These are phyloP conservation scores for Arabidopsis thaliana DNA, from an alignment of 345 rosid species.

Conservation along the genomic window TAIR10.1 NC_003076.8:4094501-4095000, in stretches of 20 bases:
- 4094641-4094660: slow-evolving; percentile 86
- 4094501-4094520: slow-evolving; percentile 24
- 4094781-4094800: slow-evolving; percentile 91
- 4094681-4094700: slow-evolving; percentile 2
- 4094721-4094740: slow-evolving; percentile 38
- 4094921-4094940: slow-evolving; percentile 82
- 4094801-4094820: slow-evolving; percentile 82
- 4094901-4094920: slow-evolving; percentile 55
- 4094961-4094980: slow-evolving; percentile 94
- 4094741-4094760: slow-evolving; percentile 69
- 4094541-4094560: not conserved
- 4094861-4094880: slow-evolving; percentile 4
- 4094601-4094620: slow-evolving; percentile 90
- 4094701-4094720: slow-evolving; percentile 16
- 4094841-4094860: slow-evolving; percentile 17
- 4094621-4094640: slow-evolving; percentile 92
- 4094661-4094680: slow-evolving; percentile 52
- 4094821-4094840: slow-evolving; percentile 68
- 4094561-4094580: slow-evolving; percentile 86
- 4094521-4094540: not conserved
- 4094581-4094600: slow-evolving; percentile 89
- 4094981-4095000: slow-evolving; percentile 86
- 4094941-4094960: slow-evolving; percentile 66
- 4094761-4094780: slow-evolving; percentile 88
- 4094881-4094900: slow-evolving; percentile 7